Evolutionary conservation across 176 grass and related monocot genomes (phyloP).

Genomic region (Hordeum vulgare): MorexV3_pseudomolecules_assembly NC_058524.1:212787324-212787823

Average conservation of each 20-base stretch:
- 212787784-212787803: background rate
- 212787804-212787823: background rate
- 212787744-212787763: background rate
- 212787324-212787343: slow-evolving; percentile 2
- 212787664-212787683: background rate
- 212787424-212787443: background rate
- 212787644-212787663: slow-evolving; percentile 8
- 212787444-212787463: background rate
- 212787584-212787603: background rate
- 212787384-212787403: background rate
- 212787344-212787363: slow-evolving; percentile 17
- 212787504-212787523: slow-evolving; percentile 22
- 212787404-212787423: background rate
- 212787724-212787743: background rate
- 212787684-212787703: background rate
- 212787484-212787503: slow-evolving; percentile 8
- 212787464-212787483: slow-evolving; percentile 5
- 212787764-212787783: background rate
- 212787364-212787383: slow-evolving; percentile 7
- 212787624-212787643: background rate
- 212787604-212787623: background rate
- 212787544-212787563: background rate
- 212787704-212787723: background rate
- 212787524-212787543: background rate
- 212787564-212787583: background rate